A percentile compares a stretch with the other conserved stretches of the same genome.
Conservation (phyloP, 177 flowering plant species). For the Vitis hybrid region DNA sequence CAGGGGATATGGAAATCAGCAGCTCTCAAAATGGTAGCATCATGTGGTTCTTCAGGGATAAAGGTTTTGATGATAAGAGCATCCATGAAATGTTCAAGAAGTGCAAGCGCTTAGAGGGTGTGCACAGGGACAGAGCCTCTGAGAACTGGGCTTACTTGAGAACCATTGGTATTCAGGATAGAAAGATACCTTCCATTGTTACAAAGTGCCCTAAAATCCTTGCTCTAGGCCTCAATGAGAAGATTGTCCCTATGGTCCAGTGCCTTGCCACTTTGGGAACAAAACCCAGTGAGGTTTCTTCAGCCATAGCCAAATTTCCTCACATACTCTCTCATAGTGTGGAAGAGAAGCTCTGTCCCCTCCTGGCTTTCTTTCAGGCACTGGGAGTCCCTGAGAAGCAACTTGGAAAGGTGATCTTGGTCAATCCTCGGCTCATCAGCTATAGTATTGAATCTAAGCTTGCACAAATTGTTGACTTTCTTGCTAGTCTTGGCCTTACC, state of each 20-base stretch:
- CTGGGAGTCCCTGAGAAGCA: slow-evolving; percentile 79
- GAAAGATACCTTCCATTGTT: slow-evolving; percentile 76
- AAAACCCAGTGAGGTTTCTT: slow-evolving; percentile 67
- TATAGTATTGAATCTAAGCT: slow-evolving; percentile 90
- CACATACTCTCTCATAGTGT: slow-evolving; percentile 81
- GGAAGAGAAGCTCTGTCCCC: slow-evolving; percentile 94
- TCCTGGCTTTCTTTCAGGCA: slow-evolving; percentile 83
- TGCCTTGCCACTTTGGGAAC: slow-evolving; percentile 76
- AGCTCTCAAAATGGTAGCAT: slow-evolving; percentile 44
- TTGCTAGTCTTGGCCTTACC: slow-evolving; percentile 55
- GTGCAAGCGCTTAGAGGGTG: slow-evolving; percentile 74
- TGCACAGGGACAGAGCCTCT: slow-evolving; percentile 54
- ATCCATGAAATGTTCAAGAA: slow-evolving; percentile 66
- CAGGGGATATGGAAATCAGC: slow-evolving; percentile 45
- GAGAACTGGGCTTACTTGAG: slow-evolving; percentile 84
- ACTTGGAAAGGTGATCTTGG: slow-evolving; percentile 68
- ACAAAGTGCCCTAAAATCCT: slow-evolving; percentile 89
- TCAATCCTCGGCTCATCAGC: slow-evolving; percentile 92
- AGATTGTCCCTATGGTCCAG: slow-evolving; percentile 81
- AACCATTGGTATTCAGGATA: slow-evolving; percentile 76
- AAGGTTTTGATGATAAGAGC: slow-evolving; percentile 74
- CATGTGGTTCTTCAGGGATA: slow-evolving; percentile 78
- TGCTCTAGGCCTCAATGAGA: slow-evolving; percentile 65
- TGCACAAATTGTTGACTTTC: slow-evolving; percentile 62
- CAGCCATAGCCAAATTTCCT: slow-evolving; percentile 78